Percentiles rank a stretch among this genome's conserved stretches.
Evolutionary conservation across 371 early-diverging fungal species (phyloP).

Genomic region (Actinomucor elegans): DNA sequence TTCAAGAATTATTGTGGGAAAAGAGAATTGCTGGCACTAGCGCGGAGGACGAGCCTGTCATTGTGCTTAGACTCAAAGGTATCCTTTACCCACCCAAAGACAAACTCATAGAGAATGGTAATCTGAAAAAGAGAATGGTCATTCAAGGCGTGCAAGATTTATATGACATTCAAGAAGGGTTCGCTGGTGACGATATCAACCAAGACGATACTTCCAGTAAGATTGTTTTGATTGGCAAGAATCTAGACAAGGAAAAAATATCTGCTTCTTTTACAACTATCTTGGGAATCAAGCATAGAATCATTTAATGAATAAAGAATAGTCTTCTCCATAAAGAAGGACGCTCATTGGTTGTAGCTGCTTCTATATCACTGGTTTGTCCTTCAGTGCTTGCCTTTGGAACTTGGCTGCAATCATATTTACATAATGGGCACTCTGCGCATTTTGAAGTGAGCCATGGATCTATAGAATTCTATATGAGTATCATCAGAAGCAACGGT

Average conservation of each 20-base stretch:
- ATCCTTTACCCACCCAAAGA: slow-evolving; percentile 58
- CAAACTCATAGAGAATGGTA: slow-evolving; percentile 1
- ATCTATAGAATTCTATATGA: neutral
- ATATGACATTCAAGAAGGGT: slow-evolving; percentile 79
- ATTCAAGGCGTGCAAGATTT: slow-evolving; percentile 93
- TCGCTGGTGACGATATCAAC: slow-evolving; percentile 41
- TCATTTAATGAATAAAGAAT: slow-evolving; percentile 11
- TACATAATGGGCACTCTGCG: slow-evolving; percentile 9
- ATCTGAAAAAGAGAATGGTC: slow-evolving; percentile 47
- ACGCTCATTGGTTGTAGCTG: neutral
- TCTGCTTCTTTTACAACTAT: slow-evolving; percentile 37
- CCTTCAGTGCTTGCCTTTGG: neutral
- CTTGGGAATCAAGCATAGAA: slow-evolving; percentile 21
- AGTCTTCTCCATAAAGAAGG: neutral
- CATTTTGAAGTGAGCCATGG: slow-evolving; percentile 7
- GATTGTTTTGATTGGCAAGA: slow-evolving; percentile 74
- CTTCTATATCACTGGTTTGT: too few species aligned
- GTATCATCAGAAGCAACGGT: too few species aligned
- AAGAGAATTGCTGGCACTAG: slow-evolving; percentile 51
- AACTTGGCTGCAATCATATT: slow-evolving; percentile 5
- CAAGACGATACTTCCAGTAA: slow-evolving; percentile 42
- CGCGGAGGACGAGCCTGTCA: slow-evolving; percentile 31
- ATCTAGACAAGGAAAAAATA: slow-evolving; percentile 43
- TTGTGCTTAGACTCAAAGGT: slow-evolving; percentile 85
- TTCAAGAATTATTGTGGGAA: slow-evolving; percentile 92